Conservation (phyloP, 495 filamentous ascomycete genomes). For the Penicillium silybi region DNA sequence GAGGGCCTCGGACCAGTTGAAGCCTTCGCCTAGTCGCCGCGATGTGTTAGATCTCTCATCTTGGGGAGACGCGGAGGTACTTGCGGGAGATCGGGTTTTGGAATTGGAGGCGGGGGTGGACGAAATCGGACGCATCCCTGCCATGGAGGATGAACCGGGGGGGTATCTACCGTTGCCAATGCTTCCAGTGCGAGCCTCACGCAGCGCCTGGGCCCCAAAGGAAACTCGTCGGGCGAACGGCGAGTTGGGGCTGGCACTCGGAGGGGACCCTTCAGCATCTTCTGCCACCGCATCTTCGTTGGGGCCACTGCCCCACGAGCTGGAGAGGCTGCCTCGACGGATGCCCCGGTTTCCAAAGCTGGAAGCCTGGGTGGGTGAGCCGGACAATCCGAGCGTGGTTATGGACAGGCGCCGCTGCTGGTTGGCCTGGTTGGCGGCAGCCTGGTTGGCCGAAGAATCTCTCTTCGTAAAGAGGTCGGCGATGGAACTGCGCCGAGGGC, state of each 20-base stretch:
- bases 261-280: slow-evolving; percentile 58
- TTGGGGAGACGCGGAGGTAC: slow-evolving; percentile 34
- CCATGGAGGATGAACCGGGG: slow-evolving; percentile 26
- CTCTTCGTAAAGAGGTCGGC: slow-evolving; percentile 45
- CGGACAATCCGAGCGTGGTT: slow-evolving; percentile 77
- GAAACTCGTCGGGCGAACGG: slow-evolving; percentile 86
- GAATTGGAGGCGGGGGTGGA: slow-evolving; percentile 5
- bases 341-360: slow-evolving; percentile 47
- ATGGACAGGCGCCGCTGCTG: slow-evolving; percentile 85
- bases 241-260: slow-evolving; percentile 53
- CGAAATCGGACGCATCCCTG: slow-evolving; percentile 21
- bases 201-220: slow-evolving; percentile 82
- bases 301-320: slow-evolving; percentile 67
- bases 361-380: slow-evolving; percentile 63
- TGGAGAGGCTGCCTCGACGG: slow-evolving; percentile 69
- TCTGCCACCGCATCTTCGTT: slow-evolving; percentile 89
- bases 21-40: slow-evolving; percentile 74
- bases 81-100: slow-evolving; percentile 24
- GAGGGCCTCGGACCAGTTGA: slow-evolving; percentile 94
- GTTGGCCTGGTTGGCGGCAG: slow-evolving; percentile 57
- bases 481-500: slow-evolving; percentile 46
- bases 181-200: slow-evolving; percentile 57
- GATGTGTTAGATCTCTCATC: slow-evolving; percentile 46
- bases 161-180: slow-evolving; percentile 45
- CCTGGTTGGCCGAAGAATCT: slow-evolving; percentile 24